Conservation (phyloP, 1,284 basidiomycete species). For the Pholiota adiposa region DNA sequence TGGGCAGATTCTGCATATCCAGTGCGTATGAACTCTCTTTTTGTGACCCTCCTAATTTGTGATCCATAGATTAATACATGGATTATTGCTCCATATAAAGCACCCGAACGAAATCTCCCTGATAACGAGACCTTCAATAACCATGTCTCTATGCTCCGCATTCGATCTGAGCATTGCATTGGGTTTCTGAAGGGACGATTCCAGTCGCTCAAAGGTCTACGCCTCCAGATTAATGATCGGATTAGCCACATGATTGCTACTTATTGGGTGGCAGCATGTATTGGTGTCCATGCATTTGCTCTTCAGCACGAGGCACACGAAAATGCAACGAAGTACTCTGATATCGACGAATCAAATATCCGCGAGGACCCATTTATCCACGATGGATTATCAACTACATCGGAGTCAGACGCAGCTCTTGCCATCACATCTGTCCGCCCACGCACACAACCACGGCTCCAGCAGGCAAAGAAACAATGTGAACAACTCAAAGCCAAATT, state of each 20-base stretch:
- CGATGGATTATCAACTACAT: slow-evolving; percentile 1
- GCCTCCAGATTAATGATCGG: slow-evolving; percentile 28
- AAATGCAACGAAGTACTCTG: not conserved
- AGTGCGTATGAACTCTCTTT: not conserved
- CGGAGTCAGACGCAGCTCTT: too few relatives aligned
- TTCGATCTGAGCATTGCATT: slow-evolving; percentile 39
- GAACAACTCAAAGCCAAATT: too few relatives aligned
- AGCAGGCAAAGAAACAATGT: too few relatives aligned
- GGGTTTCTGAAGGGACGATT: slow-evolving; percentile 38
- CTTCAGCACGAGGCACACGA: slow-evolving; percentile 25
- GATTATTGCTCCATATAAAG: slow-evolving; percentile 28
- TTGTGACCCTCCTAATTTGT: not conserved
- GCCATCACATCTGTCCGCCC: not conserved
- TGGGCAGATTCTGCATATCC: slow-evolving; percentile 44
- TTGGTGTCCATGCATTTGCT: slow-evolving; percentile 35
- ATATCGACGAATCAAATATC: not conserved
- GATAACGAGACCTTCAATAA: slow-evolving; percentile 35
- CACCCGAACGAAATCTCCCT: slow-evolving; percentile 26
- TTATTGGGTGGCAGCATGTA: slow-evolving; percentile 36
- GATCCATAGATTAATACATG: slow-evolving; percentile 23
- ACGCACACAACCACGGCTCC: not conserved
- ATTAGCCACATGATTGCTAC: slow-evolving; percentile 27
- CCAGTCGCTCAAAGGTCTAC: slow-evolving; percentile 33
- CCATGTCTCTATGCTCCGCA: slow-evolving; percentile 30
- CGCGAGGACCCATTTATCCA: slow-evolving; percentile 6